A percentile compares a stretch with the other conserved stretches of the same genome.
phyloP scores from a whole-genome alignment of 1,139 yeast species.

The Yamadazyma sp. region DNA sequence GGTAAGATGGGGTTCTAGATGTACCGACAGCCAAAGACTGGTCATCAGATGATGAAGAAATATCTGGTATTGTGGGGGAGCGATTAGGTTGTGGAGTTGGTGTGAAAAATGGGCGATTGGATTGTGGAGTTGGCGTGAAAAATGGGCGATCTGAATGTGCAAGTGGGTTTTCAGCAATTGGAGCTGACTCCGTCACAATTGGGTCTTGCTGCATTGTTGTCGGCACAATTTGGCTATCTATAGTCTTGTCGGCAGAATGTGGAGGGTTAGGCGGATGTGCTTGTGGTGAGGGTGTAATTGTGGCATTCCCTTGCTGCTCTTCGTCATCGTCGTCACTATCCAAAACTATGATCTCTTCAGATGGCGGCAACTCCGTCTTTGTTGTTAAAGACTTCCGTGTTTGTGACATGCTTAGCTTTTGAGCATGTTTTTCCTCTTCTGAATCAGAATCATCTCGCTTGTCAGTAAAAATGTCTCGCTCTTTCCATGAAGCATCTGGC shows the following conservation, averaged over 20 bases:
- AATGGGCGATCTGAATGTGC: too few species aligned
- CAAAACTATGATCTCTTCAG: slow-evolving; percentile 9
- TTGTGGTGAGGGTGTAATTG: neutral
- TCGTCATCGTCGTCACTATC: slow-evolving; percentile 13
- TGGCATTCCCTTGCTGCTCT: slow-evolving; percentile 3
- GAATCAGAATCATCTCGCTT: slow-evolving; percentile 3
- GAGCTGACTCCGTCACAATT: too few species aligned
- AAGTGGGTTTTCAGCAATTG: too few species aligned
- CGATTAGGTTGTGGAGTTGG: too few species aligned
- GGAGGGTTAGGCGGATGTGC: too few species aligned
- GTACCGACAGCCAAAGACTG: too few species aligned
- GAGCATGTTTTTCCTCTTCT: neutral
- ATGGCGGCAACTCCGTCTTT: neutral
- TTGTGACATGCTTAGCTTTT: neutral
- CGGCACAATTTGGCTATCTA: too few species aligned
- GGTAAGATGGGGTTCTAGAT: too few species aligned
- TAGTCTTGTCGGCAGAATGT: too few species aligned
- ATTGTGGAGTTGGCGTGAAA: too few species aligned
- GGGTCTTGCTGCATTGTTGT: too few species aligned
- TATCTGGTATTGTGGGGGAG: neutral
- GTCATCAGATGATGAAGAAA: neutral
- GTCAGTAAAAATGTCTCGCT: slow-evolving; percentile 15
- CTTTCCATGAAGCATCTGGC: slow-evolving; percentile 59
- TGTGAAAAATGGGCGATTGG: neutral
- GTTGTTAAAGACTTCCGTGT: neutral